These are phyloP conservation scores for Macroventuria anomochaeta DNA, from an alignment of 2,329 filamentous ascomycete species.

Conservation along the genomic window DNA sequence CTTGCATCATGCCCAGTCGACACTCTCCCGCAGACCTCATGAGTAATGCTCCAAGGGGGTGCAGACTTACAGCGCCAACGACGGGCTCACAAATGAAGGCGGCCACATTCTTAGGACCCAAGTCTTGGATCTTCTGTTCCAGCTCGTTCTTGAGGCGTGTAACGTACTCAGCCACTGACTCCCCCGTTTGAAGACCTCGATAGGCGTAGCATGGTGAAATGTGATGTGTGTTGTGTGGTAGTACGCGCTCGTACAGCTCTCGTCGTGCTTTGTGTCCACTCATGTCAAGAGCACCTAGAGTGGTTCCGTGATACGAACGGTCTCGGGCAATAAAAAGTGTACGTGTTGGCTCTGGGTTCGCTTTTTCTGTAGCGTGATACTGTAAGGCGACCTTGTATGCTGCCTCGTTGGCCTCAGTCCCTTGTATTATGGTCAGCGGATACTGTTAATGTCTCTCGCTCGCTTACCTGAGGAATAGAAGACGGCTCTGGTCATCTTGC, in stretches of 20 bases:
- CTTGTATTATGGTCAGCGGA: constrained; percentile 15
- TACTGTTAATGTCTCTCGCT: background rate
- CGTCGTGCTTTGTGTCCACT: constrained; percentile 68
- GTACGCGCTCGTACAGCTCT: constrained; percentile 65
- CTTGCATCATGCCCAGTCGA: too few relatives aligned
- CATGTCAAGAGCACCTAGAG: constrained; percentile 69
- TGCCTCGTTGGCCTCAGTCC: constrained; percentile 72
- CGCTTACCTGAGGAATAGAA: constrained; percentile 63
- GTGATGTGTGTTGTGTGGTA: constrained; percentile 62
- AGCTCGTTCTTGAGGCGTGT: constrained; percentile 67
- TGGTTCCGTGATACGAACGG: constrained; percentile 74
- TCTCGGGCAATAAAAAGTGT: constrained; percentile 68
- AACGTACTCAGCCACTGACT: constrained; percentile 67
- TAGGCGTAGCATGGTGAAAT: constrained; percentile 74
- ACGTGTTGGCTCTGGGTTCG: constrained; percentile 59
- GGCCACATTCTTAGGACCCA: constrained; percentile 71
- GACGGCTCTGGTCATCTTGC: constrained; percentile 62
- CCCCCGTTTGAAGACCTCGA: constrained; percentile 58
- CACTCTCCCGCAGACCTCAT: too few relatives aligned
- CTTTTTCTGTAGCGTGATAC: constrained; percentile 64
- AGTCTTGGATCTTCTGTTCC: constrained; percentile 66
- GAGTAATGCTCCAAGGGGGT: too few relatives aligned
- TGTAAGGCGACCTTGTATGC: constrained; percentile 72
- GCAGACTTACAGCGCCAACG: constrained; percentile 66
- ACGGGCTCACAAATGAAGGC: constrained; percentile 78